Percentiles rank a stretch among this genome's conserved stretches.
These are phyloP conservation scores for Eucalyptus tenuipes DNA, from an alignment of 345 rosid species.

Conservation along the genomic window DNA sequence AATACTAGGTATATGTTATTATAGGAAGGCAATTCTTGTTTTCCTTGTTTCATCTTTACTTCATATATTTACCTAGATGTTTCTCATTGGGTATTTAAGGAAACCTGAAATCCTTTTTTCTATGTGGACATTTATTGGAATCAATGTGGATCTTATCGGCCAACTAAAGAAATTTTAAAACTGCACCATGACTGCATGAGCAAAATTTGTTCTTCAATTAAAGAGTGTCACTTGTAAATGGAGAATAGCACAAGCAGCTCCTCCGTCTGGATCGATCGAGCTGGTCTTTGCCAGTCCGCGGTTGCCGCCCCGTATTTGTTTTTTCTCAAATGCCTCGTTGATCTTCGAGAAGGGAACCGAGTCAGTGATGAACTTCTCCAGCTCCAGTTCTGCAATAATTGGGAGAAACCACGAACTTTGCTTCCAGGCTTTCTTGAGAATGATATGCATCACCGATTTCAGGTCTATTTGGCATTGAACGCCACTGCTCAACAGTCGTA, in stretches of 20 bases:
- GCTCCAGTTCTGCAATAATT: constrained; percentile 12
- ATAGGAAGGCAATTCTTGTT: not conserved
- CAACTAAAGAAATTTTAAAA: not conserved
- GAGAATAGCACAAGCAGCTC: not conserved
- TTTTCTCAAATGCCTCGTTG: constrained; percentile 21
- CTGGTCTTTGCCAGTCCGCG: not conserved
- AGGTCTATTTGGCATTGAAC: not conserved
- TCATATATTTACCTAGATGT: not conserved
- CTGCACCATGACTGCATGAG: not conserved
- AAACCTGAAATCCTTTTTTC: not conserved
- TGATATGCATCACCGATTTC: not conserved
- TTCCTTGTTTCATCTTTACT: not conserved
- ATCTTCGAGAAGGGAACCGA: constrained; percentile 21
- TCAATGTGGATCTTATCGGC: not conserved
- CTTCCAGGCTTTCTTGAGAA: not conserved
- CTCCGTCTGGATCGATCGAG: not conserved
- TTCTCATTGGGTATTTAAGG: not conserved
- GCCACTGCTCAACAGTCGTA: not conserved
- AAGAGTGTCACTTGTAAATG: not conserved
- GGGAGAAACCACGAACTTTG: not conserved
- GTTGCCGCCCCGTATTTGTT: not conserved
- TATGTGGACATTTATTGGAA: not conserved
- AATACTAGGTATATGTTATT: too few relatives aligned
- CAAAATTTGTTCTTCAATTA: not conserved
- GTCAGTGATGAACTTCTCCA: constrained; percentile 27